Conservation (phyloP, 75 land plant genomes). For the Picea sitchensis region DNA sequence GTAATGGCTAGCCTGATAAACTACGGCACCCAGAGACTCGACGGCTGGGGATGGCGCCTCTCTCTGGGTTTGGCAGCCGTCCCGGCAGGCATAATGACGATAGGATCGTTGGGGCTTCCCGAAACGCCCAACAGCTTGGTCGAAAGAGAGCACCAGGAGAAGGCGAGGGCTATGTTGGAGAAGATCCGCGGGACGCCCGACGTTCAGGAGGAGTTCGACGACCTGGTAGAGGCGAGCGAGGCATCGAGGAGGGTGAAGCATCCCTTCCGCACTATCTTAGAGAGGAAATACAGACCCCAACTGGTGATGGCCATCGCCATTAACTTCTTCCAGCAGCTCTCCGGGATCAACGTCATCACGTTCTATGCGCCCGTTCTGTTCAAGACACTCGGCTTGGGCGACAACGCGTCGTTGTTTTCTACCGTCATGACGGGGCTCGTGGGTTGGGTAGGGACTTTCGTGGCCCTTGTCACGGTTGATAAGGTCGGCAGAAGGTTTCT, state of each 20-base stretch:
- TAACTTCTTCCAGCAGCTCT: constrained; percentile 45
- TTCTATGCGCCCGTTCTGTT: constrained; percentile 64
- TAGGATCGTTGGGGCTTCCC: constrained; percentile 58
- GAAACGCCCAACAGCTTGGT: constrained; percentile 85
- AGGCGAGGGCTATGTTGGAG: constrained; percentile 36
- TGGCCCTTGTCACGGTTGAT: constrained; percentile 28
- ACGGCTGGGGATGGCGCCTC: constrained; percentile 67
- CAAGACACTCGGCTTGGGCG: constrained; percentile 48
- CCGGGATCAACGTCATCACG: constrained; percentile 60
- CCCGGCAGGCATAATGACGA: constrained; percentile 62
- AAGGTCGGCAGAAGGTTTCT: constrained; percentile 20
- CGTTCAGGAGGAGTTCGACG: constrained; percentile 54
- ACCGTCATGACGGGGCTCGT: constrained; percentile 52
- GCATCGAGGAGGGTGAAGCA: constrained; percentile 40
- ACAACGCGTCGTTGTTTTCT: constrained; percentile 41
- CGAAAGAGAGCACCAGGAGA: constrained; percentile 45
- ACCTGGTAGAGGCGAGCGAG: constrained; percentile 61
- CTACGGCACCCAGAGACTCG: constrained; percentile 14
- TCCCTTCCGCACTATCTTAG: constrained; percentile 53
- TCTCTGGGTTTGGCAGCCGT: constrained; percentile 62
- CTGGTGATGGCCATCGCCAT: constrained; percentile 47
- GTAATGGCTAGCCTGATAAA: constrained; percentile 29
- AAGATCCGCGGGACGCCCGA: constrained; percentile 56
- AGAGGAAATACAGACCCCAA: constrained; percentile 51
- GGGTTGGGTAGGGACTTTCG: constrained; percentile 21